Evolutionary conservation across 305 asterid species (phyloP).

Genomic region (Salvia sclarea): DNA sequence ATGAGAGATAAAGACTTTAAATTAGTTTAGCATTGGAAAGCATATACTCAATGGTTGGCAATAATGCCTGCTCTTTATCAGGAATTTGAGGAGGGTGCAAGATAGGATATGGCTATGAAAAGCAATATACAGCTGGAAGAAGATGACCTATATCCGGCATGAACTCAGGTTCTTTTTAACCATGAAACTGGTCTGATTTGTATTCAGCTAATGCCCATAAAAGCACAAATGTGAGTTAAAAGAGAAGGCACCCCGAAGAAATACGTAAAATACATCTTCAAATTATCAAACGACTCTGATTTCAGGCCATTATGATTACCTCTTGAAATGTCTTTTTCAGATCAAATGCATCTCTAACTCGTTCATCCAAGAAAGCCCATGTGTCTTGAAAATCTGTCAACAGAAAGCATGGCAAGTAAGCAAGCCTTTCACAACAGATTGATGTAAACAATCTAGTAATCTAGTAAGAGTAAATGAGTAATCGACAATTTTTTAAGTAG

Average conservation of each 20-base stretch:
- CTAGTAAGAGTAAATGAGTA: slow-evolving; percentile 2
- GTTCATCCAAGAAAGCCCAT: slow-evolving; percentile 78
- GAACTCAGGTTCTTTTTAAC: not conserved
- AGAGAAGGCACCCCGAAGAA: slow-evolving; percentile 13
- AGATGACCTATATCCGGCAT: not conserved
- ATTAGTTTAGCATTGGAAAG: not conserved
- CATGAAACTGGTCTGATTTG: slow-evolving; percentile 1
- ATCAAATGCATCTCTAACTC: slow-evolving; percentile 85
- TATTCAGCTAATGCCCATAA: not conserved
- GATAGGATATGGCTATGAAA: not conserved
- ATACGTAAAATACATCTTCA: not conserved
- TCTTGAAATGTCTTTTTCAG: slow-evolving; percentile 74
- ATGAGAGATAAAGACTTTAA: not conserved
- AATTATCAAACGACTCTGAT: slow-evolving; percentile 8
- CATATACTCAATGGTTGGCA: not conserved
- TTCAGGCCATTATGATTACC: slow-evolving; percentile 47
- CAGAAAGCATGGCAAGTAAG: slow-evolving; percentile 23
- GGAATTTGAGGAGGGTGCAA: slow-evolving; percentile 15
- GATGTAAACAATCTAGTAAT: slow-evolving; percentile 16
- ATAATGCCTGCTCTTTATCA: not conserved
- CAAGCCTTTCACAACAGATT: slow-evolving; percentile 7
- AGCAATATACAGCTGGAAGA: not conserved
- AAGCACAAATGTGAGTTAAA: slow-evolving; percentile 8
- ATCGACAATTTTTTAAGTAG: too few species aligned
- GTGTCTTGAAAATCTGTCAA: slow-evolving; percentile 74